Evolutionary conservation across 305 asterid species (phyloP), one percentile per base, ranked within the genome.

Genomic region (Solanum hybrid): DNA sequence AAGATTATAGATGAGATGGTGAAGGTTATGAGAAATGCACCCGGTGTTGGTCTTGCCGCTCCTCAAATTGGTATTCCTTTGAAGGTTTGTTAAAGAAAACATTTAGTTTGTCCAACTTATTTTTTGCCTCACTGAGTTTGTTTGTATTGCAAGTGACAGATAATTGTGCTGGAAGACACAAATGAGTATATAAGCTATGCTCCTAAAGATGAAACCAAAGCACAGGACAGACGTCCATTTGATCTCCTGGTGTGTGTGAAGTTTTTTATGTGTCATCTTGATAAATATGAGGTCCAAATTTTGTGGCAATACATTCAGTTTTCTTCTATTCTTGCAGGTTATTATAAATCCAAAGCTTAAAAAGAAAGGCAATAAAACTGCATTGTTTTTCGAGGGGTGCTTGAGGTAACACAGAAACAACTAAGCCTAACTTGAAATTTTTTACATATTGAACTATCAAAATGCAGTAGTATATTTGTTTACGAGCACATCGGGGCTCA

Each of bases 41-140:
- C 99, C 76, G 99, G 99, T 35, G 99, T 97, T 91, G 99, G 99
- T 85, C 98, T 96, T 90, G 99, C 99, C 89, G 99, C 99, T 89
- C 98, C 99, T 19, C 99, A 97, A 82, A 95, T 97, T 91, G 99
- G 99, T 36, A 92, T 96, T 77, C 98, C 99, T 1, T 92, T 97
- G 86, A 95, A 93, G 96, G 99, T 96, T 89, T 77, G 10, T 51
- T 56, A 15, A 60, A 24, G 29, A 84, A 77, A 56, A 80, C n/a
- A 11, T 76, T 75, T 45, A 15, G 12, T 73, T n/a, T 85, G 72
- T 82, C 12, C 26, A 79, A 26, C 15, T 15, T 87, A 72, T 14
- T 37, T 35, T 75, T 4, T 27, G 14, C 35, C 15, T 37, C 69
- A 4, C 81, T 36, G 40, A 69, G 84, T 40, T 27, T 69, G 84